These are phyloP conservation scores for Cladophialophora bantiana DNA, from an alignment of 2,329 filamentous ascomycete species.

Conservation along the genomic window DNA sequence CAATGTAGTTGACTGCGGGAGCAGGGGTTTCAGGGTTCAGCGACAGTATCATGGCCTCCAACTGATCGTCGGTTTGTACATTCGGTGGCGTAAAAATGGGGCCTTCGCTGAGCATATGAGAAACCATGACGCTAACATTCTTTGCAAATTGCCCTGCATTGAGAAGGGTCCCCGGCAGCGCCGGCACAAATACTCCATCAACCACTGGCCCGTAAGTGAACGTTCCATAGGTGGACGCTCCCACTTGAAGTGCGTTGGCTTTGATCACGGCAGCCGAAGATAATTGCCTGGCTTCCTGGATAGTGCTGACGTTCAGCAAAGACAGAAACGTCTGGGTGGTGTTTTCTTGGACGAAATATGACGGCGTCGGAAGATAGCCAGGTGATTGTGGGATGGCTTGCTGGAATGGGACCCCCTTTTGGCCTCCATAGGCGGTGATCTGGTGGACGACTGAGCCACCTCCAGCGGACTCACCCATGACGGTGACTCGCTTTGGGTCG, in stretches of 20 bases:
- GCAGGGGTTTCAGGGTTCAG: slow-evolving; percentile 41
- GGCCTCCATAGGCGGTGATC: slow-evolving; percentile 60
- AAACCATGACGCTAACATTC: slow-evolving; percentile 54
- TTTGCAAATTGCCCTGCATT: slow-evolving; percentile 53
- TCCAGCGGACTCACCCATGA: slow-evolving; percentile 60
- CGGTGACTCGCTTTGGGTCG: slow-evolving; percentile 57
- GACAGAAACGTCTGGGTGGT: slow-evolving; percentile 50
- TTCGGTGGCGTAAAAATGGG: slow-evolving; percentile 50
- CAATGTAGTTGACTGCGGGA: slow-evolving; percentile 52
- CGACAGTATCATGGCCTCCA: slow-evolving; percentile 37
- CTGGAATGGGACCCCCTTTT: slow-evolving; percentile 43
- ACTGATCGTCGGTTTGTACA: slow-evolving; percentile 40
- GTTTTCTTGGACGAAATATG: slow-evolving; percentile 49
- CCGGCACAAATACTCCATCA: slow-evolving; percentile 59
- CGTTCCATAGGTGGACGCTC: slow-evolving; percentile 47
- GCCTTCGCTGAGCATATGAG: slow-evolving; percentile 55
- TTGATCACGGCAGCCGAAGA: slow-evolving; percentile 49
- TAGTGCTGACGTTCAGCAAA: slow-evolving; percentile 52
- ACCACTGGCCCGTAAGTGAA: slow-evolving; percentile 57
- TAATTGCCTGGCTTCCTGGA: slow-evolving; percentile 54
- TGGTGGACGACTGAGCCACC: slow-evolving; percentile 63
- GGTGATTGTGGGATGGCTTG: slow-evolving; percentile 56
- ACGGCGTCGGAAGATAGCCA: slow-evolving; percentile 46
- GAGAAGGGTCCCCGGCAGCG: slow-evolving; percentile 54
- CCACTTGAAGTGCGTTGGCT: slow-evolving; percentile 55